These are phyloP conservation scores for Aspergillus uvarum DNA, from an alignment of 2,329 filamentous ascomycete genomes.

Conservation along the genomic window DNA sequence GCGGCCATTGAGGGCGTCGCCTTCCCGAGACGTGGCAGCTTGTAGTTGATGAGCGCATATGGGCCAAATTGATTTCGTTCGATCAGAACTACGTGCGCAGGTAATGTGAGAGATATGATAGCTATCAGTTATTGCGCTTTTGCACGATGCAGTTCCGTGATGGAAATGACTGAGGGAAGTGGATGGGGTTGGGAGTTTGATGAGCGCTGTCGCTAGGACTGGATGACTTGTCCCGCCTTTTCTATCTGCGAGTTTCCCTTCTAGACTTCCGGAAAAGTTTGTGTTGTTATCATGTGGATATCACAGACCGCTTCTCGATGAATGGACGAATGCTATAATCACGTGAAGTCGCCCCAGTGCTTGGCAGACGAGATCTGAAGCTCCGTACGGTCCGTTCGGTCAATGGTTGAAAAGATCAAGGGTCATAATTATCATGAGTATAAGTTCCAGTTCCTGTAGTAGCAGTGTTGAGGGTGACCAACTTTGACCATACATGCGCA, in stretches of 20 bases:
- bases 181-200: background rate
- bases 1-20: slow-evolving; percentile 80
- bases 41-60: slow-evolving; percentile 40
- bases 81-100: background rate
- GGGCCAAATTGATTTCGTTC: background rate
- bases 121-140: background rate
- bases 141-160: background rate
- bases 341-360: background rate
- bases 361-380: background rate
- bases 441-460: background rate
- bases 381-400: background rate
- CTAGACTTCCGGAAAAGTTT: slow-evolving; percentile 8
- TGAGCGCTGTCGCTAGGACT: background rate
- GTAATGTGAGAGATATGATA: background rate
- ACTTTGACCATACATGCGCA: background rate
- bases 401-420: no score
- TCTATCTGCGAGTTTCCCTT: background rate
- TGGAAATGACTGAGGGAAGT: background rate
- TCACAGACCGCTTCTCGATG: slow-evolving; percentile 5
- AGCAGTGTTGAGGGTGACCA: background rate
- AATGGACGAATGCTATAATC: slow-evolving; percentile 2
- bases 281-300: slow-evolving; percentile 10
- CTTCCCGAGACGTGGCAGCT: slow-evolving; percentile 72
- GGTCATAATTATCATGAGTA: background rate
- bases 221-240: slow-evolving; percentile 1